Percentiles rank a stretch among this genome's conserved stretches.
Evolutionary conservation across 805 yeast species (phyloP).

Genomic region (Torulaspora gathmanii): DNA sequence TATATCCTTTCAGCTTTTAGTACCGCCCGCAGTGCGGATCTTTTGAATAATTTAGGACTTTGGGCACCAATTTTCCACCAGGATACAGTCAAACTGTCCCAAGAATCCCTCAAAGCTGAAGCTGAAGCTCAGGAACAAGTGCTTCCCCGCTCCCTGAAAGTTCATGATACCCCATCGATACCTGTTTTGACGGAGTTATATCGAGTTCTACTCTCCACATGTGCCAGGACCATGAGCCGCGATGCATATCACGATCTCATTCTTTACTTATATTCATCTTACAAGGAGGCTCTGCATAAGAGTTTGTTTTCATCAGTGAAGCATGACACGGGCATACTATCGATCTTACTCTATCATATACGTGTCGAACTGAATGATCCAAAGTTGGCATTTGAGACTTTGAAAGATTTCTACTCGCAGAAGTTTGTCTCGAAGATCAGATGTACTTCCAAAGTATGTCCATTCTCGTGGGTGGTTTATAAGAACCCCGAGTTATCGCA

Average conservation of each 20-base stretch:
- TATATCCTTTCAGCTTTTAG: slow-evolving; percentile 22
- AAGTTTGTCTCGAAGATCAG: slow-evolving; percentile 10
- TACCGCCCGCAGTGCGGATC: slow-evolving; percentile 8
- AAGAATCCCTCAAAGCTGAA: slow-evolving; percentile 11
- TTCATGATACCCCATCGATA: slow-evolving; percentile 12
- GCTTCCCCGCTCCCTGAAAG: slow-evolving; percentile 13
- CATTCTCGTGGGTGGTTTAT: slow-evolving; percentile 29
- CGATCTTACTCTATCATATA: slow-evolving; percentile 18
- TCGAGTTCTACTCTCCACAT: slow-evolving; percentile 17
- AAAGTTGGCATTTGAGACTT: slow-evolving; percentile 24
- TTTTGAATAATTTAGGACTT: slow-evolving; percentile 29
- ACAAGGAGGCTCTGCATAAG: slow-evolving; percentile 10
- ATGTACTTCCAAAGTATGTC: slow-evolving; percentile 14
- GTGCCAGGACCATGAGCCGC: slow-evolving; percentile 9
- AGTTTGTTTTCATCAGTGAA: slow-evolving; percentile 6
- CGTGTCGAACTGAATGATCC: slow-evolving; percentile 20
- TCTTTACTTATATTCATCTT: slow-evolving; percentile 18
- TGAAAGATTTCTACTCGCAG: slow-evolving; percentile 23
- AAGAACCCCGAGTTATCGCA: slow-evolving; percentile 17
- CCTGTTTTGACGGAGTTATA: slow-evolving; percentile 27
- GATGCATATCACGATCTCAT: slow-evolving; percentile 18
- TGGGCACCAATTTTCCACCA: slow-evolving; percentile 28
- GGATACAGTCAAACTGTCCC: slow-evolving; percentile 8
- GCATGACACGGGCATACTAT: slow-evolving; percentile 25
- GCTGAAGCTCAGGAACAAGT: slow-evolving; percentile 4